Evolutionary conservation across 2,329 filamentous ascomycete genomes (phyloP).

Genomic region (Dothideomycetes sp.): DNA sequence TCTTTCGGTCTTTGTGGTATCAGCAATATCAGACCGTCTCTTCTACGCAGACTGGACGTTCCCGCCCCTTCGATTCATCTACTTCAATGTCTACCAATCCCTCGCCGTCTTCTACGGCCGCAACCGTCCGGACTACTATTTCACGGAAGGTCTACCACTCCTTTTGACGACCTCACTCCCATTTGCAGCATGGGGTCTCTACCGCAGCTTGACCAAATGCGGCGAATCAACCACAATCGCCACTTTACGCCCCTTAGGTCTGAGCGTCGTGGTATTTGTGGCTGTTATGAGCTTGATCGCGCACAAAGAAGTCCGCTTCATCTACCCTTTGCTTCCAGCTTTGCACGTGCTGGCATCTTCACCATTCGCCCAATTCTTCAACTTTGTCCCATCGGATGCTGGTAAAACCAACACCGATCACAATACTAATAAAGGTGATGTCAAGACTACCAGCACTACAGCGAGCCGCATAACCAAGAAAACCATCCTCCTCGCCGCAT

Average conservation of each 20-base stretch:
- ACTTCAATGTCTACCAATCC: slow-evolving; percentile 82
- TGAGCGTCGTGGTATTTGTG: slow-evolving; percentile 46
- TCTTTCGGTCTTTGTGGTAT: slow-evolving; percentile 47
- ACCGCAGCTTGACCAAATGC: too few species aligned
- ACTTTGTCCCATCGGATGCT: too few species aligned
- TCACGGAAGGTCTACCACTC: slow-evolving; percentile 79
- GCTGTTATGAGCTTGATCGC: slow-evolving; percentile 70
- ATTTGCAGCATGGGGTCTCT: slow-evolving; percentile 58
- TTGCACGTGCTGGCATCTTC: slow-evolving; percentile 71
- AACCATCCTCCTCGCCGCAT: slow-evolving; percentile 29
- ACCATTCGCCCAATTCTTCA: slow-evolving; percentile 54
- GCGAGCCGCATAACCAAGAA: slow-evolving; percentile 33
- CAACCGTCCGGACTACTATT: slow-evolving; percentile 87
- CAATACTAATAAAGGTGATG: too few species aligned
- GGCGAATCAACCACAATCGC: too few species aligned
- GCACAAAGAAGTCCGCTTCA: slow-evolving; percentile 96
- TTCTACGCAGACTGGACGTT: slow-evolving; percentile 86
- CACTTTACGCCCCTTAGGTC: slow-evolving; percentile 23
- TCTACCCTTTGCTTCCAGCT: slow-evolving; percentile 83
- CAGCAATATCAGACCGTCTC: slow-evolving; percentile 56
- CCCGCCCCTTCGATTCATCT: slow-evolving; percentile 73
- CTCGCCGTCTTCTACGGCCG: slow-evolving; percentile 86
- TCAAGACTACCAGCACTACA: too few species aligned
- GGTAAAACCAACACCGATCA: too few species aligned
- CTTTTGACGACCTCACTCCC: slow-evolving; percentile 75